These are phyloP conservation scores for Fusarium mundagurra DNA, from an alignment of 2,329 filamentous ascomycete species.

Conservation along the genomic window DNA sequence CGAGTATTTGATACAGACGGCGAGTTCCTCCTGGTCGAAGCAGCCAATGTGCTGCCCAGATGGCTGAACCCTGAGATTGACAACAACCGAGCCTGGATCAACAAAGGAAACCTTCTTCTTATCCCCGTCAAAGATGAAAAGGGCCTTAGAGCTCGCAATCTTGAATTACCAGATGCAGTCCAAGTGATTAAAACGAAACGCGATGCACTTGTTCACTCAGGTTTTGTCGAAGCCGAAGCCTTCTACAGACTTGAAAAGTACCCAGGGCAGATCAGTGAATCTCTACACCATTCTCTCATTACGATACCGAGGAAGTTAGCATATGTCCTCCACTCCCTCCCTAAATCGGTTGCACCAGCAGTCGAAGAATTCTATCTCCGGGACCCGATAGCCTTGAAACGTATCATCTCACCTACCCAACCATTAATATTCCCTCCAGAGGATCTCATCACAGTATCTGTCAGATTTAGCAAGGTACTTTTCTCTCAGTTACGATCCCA, in stretches of 20 bases:
- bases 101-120: constrained; percentile 78
- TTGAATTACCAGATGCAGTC: constrained; percentile 74
- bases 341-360: constrained; percentile 81
- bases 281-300: constrained; percentile 78
- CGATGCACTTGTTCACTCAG: constrained; percentile 72
- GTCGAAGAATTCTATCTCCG: constrained; percentile 93
- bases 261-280: constrained; percentile 76
- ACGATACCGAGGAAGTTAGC: constrained; percentile 85
- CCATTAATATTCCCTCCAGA: constrained; percentile 74
- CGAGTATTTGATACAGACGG: constrained; percentile 88
- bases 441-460: constrained; percentile 82
- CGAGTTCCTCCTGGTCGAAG: constrained; percentile 94
- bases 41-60: constrained; percentile 83
- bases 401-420: constrained; percentile 66
- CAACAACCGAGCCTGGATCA: constrained; percentile 88
- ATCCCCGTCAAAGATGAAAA: constrained; percentile 65
- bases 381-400: constrained; percentile 79
- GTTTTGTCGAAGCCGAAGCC: constrained; percentile 83
- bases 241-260: constrained; percentile 91
- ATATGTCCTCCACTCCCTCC: constrained; percentile 78
- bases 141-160: constrained; percentile 47
- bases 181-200: constrained; percentile 66
- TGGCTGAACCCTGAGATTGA: constrained; percentile 95
- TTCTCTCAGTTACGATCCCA: constrained; percentile 93
- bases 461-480: constrained; percentile 86